phyloP scores from a whole-genome alignment of 345 rosid genomes.

The Salix dunnii region DNA sequence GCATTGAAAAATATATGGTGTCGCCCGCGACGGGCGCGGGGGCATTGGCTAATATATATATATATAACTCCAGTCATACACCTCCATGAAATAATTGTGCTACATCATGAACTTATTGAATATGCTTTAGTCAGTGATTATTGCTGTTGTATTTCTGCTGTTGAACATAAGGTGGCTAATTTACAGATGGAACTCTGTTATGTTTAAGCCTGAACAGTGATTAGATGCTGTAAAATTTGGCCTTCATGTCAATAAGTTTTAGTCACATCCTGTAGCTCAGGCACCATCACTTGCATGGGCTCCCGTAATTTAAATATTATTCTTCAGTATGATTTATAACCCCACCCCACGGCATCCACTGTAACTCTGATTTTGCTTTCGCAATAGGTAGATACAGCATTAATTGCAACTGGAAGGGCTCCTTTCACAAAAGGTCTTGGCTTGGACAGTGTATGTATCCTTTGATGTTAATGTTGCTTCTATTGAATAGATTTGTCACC shows the following conservation, averaged over 20 bases:
- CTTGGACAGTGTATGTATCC: constrained; percentile 69
- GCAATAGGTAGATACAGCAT: constrained; percentile 87
- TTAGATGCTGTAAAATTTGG: background rate
- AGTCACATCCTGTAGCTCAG: background rate
- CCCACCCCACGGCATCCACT: background rate
- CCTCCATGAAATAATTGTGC: background rate
- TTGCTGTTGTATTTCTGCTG: background rate
- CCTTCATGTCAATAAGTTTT: background rate
- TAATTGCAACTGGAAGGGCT: constrained; percentile 99
- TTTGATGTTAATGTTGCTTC: constrained; percentile 8
- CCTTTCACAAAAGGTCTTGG: constrained; percentile 98
- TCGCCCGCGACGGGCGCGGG: too few relatives aligned
- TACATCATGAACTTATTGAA: background rate
- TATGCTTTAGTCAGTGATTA: background rate
- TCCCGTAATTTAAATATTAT: background rate
- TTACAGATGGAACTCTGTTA: background rate
- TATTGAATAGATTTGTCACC: background rate
- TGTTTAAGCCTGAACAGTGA: background rate
- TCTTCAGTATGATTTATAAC: background rate
- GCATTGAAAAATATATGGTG: too few relatives aligned
- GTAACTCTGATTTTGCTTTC: constrained; percentile 17
- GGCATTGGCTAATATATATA: too few relatives aligned
- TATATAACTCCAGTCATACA: background rate
- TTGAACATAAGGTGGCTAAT: background rate
- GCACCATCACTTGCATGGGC: background rate